phyloP scores from a whole-genome alignment of 345 rosid genomes.

The Acer saccharum region DNA sequence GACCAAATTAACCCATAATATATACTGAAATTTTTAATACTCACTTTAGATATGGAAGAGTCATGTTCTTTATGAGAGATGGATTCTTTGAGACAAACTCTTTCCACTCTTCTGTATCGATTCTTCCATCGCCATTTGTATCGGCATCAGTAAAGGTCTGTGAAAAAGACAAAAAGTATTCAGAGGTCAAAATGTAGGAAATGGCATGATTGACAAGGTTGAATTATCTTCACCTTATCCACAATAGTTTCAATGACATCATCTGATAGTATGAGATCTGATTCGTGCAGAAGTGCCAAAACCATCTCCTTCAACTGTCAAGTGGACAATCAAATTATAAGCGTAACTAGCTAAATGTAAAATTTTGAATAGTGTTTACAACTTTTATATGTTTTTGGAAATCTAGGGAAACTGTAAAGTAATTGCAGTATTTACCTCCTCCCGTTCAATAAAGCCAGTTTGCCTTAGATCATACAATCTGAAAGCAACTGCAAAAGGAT shows the following conservation, averaged over 20 bases:
- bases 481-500: slow-evolving; percentile 73
- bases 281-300: slow-evolving; percentile 84
- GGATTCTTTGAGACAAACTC: slow-evolving; percentile 74
- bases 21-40: slow-evolving; percentile 12
- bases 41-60: slow-evolving; percentile 86
- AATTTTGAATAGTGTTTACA: neutral
- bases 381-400: no score
- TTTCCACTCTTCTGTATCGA: slow-evolving; percentile 88
- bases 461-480: slow-evolving; percentile 77
- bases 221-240: slow-evolving; percentile 51
- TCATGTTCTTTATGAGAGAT: slow-evolving; percentile 89
- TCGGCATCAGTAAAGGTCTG: slow-evolving; percentile 83
- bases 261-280: slow-evolving; percentile 69
- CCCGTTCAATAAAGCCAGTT: slow-evolving; percentile 86
- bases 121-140: slow-evolving; percentile 68
- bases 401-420: neutral
- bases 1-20: neutral
- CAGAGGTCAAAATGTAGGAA: slow-evolving; percentile 10
- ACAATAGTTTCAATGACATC: slow-evolving; percentile 75
- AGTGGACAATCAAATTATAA: slow-evolving; percentile 7
- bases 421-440: slow-evolving; percentile 59
- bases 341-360: neutral
- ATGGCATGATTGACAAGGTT: neutral
- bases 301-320: slow-evolving; percentile 91
- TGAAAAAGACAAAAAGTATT: neutral